Evolutionary conservation across 768 basidiomycete species (phyloP), one percentile per base, ranked within the genome.

Genomic region (Rhodosporidiobolus sp.): DNA sequence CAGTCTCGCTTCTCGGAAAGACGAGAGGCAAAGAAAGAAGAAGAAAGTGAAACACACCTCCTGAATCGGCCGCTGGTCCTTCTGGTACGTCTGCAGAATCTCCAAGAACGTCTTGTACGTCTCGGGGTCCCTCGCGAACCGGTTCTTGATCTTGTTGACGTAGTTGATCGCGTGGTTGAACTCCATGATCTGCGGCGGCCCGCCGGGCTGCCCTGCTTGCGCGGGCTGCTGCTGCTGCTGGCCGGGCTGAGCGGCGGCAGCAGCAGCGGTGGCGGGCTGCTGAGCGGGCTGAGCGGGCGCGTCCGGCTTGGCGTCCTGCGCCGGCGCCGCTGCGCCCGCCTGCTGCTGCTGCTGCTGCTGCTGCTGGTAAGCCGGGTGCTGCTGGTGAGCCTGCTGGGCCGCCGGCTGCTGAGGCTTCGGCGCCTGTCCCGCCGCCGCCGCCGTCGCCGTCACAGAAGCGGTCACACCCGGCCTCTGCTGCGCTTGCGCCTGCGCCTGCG

Each of bases 81-180:
- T 81, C 76, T 84, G 83, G 65, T 84, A 84, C 24, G 83, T 84
- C 79, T 83, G 83, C 60, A 83, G 64, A 61, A 83, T 83, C 79
- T 84, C 84, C 65, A 84, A 71, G 76, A 84, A 84, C 69, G 83
- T 80, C 74, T 84, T 83, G 79, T 83, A 83, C 52, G 90, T 94
- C 78, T 93, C 92, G 32, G 90, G 88, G 70, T 96, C 93, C 75
- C 90, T 88, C 19, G 87, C 82, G 81, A 89, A 98, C 30, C 94
- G 88, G 26, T 88, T 88, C 83, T 98, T 98, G 84, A 99, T 98
- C 84, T 94, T 95, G 86, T 96, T 97, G 78, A 99, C 88, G 81
- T 94, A 99, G 78, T 92, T 88, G 74, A 98, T 98, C 22, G 96
- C 96, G 67, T 95, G 96, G 79, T 97, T 81, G 74, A 81, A 81